phyloP scores from a whole-genome alignment of 805 yeast genomes.

The Yarrowia phangngaensis region DNA sequence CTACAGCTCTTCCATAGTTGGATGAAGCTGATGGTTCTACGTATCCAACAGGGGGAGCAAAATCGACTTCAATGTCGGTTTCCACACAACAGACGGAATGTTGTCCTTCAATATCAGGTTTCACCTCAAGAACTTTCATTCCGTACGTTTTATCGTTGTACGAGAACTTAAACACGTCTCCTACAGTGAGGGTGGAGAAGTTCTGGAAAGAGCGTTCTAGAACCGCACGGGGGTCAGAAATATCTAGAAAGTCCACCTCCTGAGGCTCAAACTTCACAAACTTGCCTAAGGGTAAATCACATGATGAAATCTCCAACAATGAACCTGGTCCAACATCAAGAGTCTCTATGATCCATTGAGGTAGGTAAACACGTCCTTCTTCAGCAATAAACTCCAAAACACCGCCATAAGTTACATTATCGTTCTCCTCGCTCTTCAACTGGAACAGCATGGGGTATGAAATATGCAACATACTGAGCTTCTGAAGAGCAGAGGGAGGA shows the following conservation, averaged over 20 bases:
- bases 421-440: constrained; percentile 61
- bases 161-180: constrained; percentile 77
- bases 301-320: constrained; percentile 62
- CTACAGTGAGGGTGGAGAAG: constrained; percentile 79
- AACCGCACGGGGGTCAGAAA: constrained; percentile 94
- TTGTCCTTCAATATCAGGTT: constrained; percentile 58
- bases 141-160: constrained; percentile 77
- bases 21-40: constrained; percentile 68
- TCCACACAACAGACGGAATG: constrained; percentile 90
- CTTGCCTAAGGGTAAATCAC: constrained; percentile 78
- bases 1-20: constrained; percentile 25
- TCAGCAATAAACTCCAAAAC: constrained; percentile 95
- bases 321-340: constrained; percentile 71
- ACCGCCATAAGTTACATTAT: constrained; percentile 75
- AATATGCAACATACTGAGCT: constrained; percentile 80
- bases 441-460: constrained; percentile 95
- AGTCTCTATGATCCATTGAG: constrained; percentile 94
- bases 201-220: constrained; percentile 86
- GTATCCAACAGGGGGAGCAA: constrained; percentile 98
- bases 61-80: constrained; percentile 94
- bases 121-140: constrained; percentile 80
- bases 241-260: constrained; percentile 85
- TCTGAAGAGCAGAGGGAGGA: constrained; percentile 89
- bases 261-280: constrained; percentile 96
- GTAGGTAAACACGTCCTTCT: constrained; percentile 91